Evolutionary conservation across 2,329 filamentous ascomycete species (phyloP).

Genomic region (Coniochaeta prunicola): DNA sequence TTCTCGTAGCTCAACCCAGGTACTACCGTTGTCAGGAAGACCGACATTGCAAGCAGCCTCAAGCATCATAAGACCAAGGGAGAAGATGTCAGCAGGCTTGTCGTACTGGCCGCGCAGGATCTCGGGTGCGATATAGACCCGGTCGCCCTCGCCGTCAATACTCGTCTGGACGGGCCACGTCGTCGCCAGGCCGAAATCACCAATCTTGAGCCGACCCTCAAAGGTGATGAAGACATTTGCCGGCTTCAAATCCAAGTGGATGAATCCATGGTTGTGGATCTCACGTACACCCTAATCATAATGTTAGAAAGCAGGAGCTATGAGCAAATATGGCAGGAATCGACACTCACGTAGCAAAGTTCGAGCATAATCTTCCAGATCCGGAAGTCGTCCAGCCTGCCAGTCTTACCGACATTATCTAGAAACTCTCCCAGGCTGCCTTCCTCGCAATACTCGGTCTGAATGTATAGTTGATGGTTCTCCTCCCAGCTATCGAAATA

Average conservation of each 20-base stretch:
- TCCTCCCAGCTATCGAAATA: slow-evolving; percentile 86
- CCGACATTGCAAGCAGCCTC: slow-evolving; percentile 93
- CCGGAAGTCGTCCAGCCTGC: slow-evolving; percentile 88
- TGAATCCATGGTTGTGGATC: slow-evolving; percentile 81
- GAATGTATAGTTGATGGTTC: slow-evolving; percentile 82
- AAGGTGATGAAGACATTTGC: slow-evolving; percentile 79
- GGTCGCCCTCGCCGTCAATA: slow-evolving; percentile 88
- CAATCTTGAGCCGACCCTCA: slow-evolving; percentile 77
- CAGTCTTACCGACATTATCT: slow-evolving; percentile 71
- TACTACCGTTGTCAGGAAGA: slow-evolving; percentile 84
- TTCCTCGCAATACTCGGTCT: slow-evolving; percentile 95
- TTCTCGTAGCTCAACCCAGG: slow-evolving; percentile 83
- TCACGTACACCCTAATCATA: slow-evolving; percentile 69
- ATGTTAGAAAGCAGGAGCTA: slow-evolving; percentile 9
- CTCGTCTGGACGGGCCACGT: slow-evolving; percentile 67
- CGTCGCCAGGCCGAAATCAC: slow-evolving; percentile 78
- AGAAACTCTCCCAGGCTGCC: slow-evolving; percentile 85
- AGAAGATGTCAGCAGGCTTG: slow-evolving; percentile 89
- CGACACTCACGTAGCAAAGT: slow-evolving; percentile 64
- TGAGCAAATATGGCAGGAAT: not conserved
- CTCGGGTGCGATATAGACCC: slow-evolving; percentile 93
- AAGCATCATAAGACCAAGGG: slow-evolving; percentile 86
- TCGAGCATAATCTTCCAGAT: slow-evolving; percentile 98
- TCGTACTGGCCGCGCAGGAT: slow-evolving; percentile 81
- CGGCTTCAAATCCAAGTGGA: slow-evolving; percentile 79